Percentiles rank a stretch among this genome's conserved stretches.
Conservation (phyloP, 73 alveolate genomes). For the Paramecium bursaria region DNA sequence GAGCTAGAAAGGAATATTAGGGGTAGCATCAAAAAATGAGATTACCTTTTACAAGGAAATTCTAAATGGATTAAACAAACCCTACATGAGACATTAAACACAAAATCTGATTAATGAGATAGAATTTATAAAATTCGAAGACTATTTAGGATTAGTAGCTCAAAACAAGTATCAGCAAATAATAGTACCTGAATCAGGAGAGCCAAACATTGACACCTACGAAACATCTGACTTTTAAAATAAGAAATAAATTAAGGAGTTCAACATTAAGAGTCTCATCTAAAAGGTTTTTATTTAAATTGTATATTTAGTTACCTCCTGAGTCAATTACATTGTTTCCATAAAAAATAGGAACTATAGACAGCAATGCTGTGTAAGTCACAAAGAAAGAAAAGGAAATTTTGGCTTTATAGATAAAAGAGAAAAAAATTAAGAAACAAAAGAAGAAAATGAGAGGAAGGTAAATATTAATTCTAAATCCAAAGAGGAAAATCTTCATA, state of each 20-base stretch:
- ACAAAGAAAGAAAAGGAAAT: conserved; percentile 84
- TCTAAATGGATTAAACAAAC: conserved; percentile 86
- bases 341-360: conserved; percentile 87
- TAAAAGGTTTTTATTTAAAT: conserved; percentile 52
- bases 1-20: conserved; percentile 86
- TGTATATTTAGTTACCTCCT: conserved; percentile 80
- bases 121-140: conserved; percentile 90
- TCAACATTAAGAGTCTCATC: conserved; percentile 83
- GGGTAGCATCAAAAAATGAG: conserved; percentile 81
- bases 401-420: conserved; percentile 74
- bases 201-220: conserved; percentile 90
- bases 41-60: conserved; percentile 92
- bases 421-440: conserved; percentile 70
- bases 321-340: conserved; percentile 89
- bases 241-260: conserved; percentile 88
- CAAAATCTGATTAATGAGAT: conserved; percentile 73
- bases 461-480: neutral
- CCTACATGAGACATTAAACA: conserved; percentile 91
- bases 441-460: conserved; percentile 82
- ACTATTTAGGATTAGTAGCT: conserved; percentile 90
- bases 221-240: conserved; percentile 91
- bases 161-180: conserved; percentile 84
- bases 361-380: conserved; percentile 86
- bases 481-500: conserved; percentile 25
- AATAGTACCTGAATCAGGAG: conserved; percentile 94